phyloP scores from a whole-genome alignment of 140 eudicot species.

The Stevia rebaudiana region DNA sequence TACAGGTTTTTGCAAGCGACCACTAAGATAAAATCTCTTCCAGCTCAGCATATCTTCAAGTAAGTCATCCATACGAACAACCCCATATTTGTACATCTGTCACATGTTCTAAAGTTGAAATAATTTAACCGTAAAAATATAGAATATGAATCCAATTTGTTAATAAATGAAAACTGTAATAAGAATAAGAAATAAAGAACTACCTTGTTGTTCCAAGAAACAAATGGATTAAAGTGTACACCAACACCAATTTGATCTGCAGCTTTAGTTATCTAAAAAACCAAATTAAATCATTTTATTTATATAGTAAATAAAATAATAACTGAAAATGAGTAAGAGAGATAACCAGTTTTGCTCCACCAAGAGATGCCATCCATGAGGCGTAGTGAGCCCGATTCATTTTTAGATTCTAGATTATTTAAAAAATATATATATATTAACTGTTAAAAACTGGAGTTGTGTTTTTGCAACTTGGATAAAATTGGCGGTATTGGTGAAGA shows the following conservation, averaged over 20 bases:
- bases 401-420: slow-evolving; percentile 53
- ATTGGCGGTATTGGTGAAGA: background rate
- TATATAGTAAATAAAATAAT: background rate
- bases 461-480: background rate
- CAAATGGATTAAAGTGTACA: slow-evolving; percentile 94
- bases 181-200: background rate
- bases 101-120: slow-evolving; percentile 17
- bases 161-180: background rate
- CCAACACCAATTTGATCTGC: slow-evolving; percentile 80
- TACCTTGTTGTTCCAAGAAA: slow-evolving; percentile 70
- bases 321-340: slow-evolving; percentile 19
- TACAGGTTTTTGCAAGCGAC: slow-evolving; percentile 85
- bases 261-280: slow-evolving; percentile 52
- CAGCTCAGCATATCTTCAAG: slow-evolving; percentile 60
- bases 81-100: slow-evolving; percentile 88
- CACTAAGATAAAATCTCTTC: slow-evolving; percentile 82
- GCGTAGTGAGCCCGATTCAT: slow-evolving; percentile 75
- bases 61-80: slow-evolving; percentile 62
- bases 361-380: slow-evolving; percentile 70
- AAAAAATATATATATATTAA: background rate
- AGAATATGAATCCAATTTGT: background rate
- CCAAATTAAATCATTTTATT: slow-evolving; percentile 12
- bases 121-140: background rate
- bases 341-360: slow-evolving; percentile 83
- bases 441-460: slow-evolving; percentile 3